Evolutionary conservation across 139 green algal species (phyloP), one percentile per base, ranked within the genome.

Genomic region (Chlamydomonas incerta): DNA sequence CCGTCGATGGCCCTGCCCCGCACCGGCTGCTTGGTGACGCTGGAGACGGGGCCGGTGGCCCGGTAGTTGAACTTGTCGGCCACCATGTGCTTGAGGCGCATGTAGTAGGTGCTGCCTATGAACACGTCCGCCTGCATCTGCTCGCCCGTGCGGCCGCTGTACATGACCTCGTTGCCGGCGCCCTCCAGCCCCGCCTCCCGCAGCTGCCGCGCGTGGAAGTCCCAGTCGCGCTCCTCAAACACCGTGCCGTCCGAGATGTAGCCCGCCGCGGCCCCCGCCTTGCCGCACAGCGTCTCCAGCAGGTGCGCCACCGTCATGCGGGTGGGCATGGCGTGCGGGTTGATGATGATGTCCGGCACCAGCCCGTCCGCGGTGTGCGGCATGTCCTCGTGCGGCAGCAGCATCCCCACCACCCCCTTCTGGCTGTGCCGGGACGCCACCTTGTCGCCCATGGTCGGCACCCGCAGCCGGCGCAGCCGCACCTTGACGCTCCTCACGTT

Each of bases 51-150:
- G 41, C 92, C 93, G n/a, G 88, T 50, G 26, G 50, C 76, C 1
- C 90, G 70, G 20, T 89, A 94, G 87, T 95, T 92, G 71, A 95
- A 91, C 84, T 95, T 95, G 83, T 95, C 92, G 62, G 93, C 92
- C 52, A 47, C 37, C 92, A 96, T 95, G 85, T 96, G 93, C 92
- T 95, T 95, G 57, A 96, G 85, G 13, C 93, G 89, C 73, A 92
- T 88, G 81, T 92, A 92, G 87, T 95, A 95, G 24, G 91, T 95
- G 23, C 91, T 90, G 10, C 91, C 85, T 18, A 95, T 46, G 81
- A 96, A 96, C 82, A 95, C 90, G 9, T 47, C 1, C 8, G 81
- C 81, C 29, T 90, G 34, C 46, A 96, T 81, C 86, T 88, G 88
- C 52, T 88, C 60, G 24, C 92, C 92, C 15, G 86, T 91, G 86